Evolutionary conservation across 2,329 filamentous ascomycete species (phyloP), one percentile per base, ranked within the genome.

Genomic region (Harringtonia lauricola): DNA sequence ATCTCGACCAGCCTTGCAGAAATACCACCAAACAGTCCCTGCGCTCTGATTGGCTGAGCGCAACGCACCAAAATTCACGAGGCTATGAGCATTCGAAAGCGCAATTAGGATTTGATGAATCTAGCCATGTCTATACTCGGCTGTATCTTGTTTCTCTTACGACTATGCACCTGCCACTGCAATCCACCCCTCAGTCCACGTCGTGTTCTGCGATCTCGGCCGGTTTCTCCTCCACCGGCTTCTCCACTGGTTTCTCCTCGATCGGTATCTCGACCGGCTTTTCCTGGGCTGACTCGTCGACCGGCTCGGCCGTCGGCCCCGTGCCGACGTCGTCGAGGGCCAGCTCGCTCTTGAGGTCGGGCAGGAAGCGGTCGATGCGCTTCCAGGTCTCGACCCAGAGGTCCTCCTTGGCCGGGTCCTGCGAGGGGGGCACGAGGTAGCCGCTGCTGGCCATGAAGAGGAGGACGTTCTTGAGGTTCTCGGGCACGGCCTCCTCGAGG

Each of bases 401-500:
- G 55, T 68, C 70, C 58, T 71, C 71, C 54, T 74, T 72, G 6
- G 64, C 66, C 2, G 68, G 57, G 49, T 81, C 72, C 52, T 72
- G 63, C 50, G 64, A 69, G 13, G 86, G 86, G 2, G 85, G 75
- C 0, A 86, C 80, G 6, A 98, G 74, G 55, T 86, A 89, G 30
- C 85, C 89, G 41, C 83, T 89, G 59, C 82, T 92, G 7, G 85
- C 81, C 88, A 98, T 95, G 55, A 98, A 92, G 10, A 98, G 72
- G 21, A 96, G 69, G 42, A 96, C 88, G 52, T 98, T 98, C 65
- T 98, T 98, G 46, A 98, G 68, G 51, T 87, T 92, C 63, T 98
- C 92, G 1, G 86, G 85, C 3, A 96, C 88, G 13, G 92, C 90
- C 67, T 98, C 92, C 64, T 94, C 88, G 58, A 94, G 65, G 55